Conservation (phyloP, 352 stramenopile species). For the Blastocystis sp. region DNA sequence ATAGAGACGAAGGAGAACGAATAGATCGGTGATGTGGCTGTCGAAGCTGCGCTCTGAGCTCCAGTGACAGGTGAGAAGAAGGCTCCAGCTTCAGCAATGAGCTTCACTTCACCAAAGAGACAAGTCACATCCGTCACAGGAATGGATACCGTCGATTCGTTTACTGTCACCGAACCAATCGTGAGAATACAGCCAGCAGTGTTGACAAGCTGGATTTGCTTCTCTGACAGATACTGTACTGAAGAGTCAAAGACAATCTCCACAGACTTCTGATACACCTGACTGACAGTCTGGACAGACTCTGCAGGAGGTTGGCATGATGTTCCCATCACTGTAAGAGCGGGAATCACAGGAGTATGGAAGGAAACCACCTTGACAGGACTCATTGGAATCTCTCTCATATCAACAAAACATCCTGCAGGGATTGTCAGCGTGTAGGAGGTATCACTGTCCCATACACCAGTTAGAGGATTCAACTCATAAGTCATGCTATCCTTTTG, state of each 20-base stretch:
- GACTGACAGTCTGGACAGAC: neutral
- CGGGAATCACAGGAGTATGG: neutral
- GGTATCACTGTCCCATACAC: neutral
- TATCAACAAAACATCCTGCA: neutral
- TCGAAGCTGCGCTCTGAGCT: neutral
- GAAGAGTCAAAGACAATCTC: neutral
- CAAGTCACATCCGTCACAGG: neutral
- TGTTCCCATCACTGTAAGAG: neutral
- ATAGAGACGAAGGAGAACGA: conserved; percentile 6
- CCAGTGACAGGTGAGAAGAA: neutral
- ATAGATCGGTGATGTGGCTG: neutral
- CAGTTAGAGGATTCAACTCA: neutral
- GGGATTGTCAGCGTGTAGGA: neutral
- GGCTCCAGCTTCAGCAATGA: neutral
- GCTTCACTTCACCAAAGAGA: neutral
- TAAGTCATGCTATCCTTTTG: neutral
- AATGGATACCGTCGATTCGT: neutral
- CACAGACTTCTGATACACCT: neutral
- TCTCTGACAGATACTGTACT: neutral
- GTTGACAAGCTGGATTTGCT: neutral
- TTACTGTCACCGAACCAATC: neutral
- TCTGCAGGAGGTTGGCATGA: neutral
- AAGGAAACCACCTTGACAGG: neutral
- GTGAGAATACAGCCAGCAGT: neutral
- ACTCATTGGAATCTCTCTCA: neutral